Conservation (phyloP, 495 filamentous ascomycete species). For the Penicillium dipodomyicola region DNA sequence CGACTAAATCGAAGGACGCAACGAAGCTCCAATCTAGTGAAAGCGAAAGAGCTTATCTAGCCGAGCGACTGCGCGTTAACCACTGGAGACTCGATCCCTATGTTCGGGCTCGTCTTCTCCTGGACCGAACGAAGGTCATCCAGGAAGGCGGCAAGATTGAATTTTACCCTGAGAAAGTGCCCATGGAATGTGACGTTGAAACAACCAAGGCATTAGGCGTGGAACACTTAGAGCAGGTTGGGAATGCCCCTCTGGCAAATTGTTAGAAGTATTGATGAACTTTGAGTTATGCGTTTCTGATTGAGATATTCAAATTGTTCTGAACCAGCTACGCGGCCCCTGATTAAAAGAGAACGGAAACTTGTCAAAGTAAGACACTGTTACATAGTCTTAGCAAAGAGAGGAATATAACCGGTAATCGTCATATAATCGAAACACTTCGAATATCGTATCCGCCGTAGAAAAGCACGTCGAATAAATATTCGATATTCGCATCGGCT, state of each 20-base stretch:
- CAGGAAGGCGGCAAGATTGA: constrained; percentile 59
- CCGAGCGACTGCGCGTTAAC: constrained; percentile 61
- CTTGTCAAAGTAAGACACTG: too few species aligned
- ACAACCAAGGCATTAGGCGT: constrained; percentile 28
- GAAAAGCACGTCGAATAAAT: too few species aligned
- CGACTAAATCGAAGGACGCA: constrained; percentile 37
- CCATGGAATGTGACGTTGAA: constrained; percentile 13
- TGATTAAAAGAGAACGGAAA: too few species aligned
- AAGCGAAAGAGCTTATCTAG: constrained; percentile 57
- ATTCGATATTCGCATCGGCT: too few species aligned
- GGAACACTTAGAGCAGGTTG: constrained; percentile 31
- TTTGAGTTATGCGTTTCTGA: not conserved
- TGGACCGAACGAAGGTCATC: constrained; percentile 70
- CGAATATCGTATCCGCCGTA: too few species aligned
- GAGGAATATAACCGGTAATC: too few species aligned
- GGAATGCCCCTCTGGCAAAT: constrained; percentile 5
- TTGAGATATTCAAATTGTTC: not conserved
- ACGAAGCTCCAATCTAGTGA: constrained; percentile 41
- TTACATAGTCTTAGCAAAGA: too few species aligned
- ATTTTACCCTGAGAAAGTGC: constrained; percentile 53
- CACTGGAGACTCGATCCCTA: constrained; percentile 85
- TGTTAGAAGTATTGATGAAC: constrained; percentile 11
- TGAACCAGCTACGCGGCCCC: too few species aligned
- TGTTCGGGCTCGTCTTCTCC: constrained; percentile 63
- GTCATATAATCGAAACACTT: too few species aligned